These are phyloP conservation scores for Cryptococcus maquisensis DNA, from an alignment of 1,284 basidiomycete species.

Conservation along the genomic window DNA sequence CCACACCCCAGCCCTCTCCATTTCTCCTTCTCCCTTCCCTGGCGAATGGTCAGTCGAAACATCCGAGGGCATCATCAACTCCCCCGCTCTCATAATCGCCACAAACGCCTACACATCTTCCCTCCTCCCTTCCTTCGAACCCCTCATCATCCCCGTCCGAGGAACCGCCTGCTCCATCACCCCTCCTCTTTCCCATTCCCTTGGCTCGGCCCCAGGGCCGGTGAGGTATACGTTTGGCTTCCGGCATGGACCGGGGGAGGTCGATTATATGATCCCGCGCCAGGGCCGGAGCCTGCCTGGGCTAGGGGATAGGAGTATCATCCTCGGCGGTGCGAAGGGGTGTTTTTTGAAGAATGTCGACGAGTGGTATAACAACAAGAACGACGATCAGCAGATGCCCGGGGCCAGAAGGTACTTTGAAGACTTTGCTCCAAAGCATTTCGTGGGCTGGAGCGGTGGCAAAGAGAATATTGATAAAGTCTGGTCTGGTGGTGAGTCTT, in stretches of 20 bases:
- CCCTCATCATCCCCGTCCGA: constrained; percentile 27
- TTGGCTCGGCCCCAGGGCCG: constrained; percentile 15
- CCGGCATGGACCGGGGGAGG: constrained; percentile 23
- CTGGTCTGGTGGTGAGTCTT: constrained; percentile 27
- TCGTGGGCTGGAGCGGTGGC: constrained; percentile 23
- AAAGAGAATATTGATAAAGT: constrained; percentile 28
- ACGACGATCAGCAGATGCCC: constrained; percentile 25
- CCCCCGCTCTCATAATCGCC: constrained; percentile 23
- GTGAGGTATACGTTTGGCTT: constrained; percentile 26
- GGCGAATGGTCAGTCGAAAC: constrained; percentile 26
- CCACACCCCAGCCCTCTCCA: constrained; percentile 19
- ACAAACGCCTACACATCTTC: constrained; percentile 34
- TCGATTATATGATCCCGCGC: constrained; percentile 32
- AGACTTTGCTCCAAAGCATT: constrained; percentile 23
- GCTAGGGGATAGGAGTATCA: constrained; percentile 21
- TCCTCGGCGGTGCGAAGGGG: constrained; percentile 30
- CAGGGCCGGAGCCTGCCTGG: constrained; percentile 28
- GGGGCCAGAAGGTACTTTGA: constrained; percentile 26
- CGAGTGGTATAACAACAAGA: constrained; percentile 26
- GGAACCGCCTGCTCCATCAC: constrained; percentile 31
- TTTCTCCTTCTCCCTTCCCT: neutral
- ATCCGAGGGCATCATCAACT: constrained; percentile 23
- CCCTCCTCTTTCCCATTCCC: constrained; percentile 16
- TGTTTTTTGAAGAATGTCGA: constrained; percentile 14
- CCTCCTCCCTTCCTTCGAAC: constrained; percentile 27